Percentiles rank a stretch among this genome's conserved stretches.
These are phyloP conservation scores for Alternaria gaisen DNA, from an alignment of 2,329 filamentous ascomycete genomes.

Conservation along the genomic window DNA sequence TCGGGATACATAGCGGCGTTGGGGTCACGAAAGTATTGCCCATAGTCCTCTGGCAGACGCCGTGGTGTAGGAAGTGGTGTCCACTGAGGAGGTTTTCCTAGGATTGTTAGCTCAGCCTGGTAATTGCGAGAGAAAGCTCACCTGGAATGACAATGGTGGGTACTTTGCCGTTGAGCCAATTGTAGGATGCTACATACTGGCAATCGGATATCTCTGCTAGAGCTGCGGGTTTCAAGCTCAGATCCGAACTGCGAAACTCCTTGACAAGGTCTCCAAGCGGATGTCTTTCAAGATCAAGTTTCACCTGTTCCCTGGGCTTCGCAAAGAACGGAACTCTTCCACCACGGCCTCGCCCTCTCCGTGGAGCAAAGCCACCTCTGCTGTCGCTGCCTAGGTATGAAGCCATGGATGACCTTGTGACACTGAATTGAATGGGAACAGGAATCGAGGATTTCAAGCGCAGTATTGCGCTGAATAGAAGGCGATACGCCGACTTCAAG, in stretches of 20 bases:
- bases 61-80: slow-evolving; percentile 51
- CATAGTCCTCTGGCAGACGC: slow-evolving; percentile 56
- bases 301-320: slow-evolving; percentile 18
- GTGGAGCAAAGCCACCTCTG: slow-evolving; percentile 37
- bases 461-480: neutral
- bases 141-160: slow-evolving; percentile 52
- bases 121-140: slow-evolving; percentile 12
- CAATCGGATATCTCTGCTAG: slow-evolving; percentile 49
- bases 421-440: neutral
- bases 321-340: slow-evolving; percentile 18
- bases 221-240: slow-evolving; percentile 2
- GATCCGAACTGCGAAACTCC: slow-evolving; percentile 24
- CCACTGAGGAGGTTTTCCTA: slow-evolving; percentile 63
- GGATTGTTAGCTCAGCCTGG: slow-evolving; percentile 8
- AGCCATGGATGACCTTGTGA: slow-evolving; percentile 13
- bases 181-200: slow-evolving; percentile 62
- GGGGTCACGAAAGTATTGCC: slow-evolving; percentile 62
- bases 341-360: slow-evolving; percentile 27
- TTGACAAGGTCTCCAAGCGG: slow-evolving; percentile 43
- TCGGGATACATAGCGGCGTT: slow-evolving; percentile 62
- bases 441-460: neutral
- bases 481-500: slow-evolving; percentile 6
- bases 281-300: slow-evolving; percentile 36
- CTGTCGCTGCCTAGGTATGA: slow-evolving; percentile 8
- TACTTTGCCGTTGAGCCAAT: slow-evolving; percentile 54